Base-by-base conservation (phyloP, 2,329 filamentous ascomycete species). In the Cercospora janseana region DNA sequence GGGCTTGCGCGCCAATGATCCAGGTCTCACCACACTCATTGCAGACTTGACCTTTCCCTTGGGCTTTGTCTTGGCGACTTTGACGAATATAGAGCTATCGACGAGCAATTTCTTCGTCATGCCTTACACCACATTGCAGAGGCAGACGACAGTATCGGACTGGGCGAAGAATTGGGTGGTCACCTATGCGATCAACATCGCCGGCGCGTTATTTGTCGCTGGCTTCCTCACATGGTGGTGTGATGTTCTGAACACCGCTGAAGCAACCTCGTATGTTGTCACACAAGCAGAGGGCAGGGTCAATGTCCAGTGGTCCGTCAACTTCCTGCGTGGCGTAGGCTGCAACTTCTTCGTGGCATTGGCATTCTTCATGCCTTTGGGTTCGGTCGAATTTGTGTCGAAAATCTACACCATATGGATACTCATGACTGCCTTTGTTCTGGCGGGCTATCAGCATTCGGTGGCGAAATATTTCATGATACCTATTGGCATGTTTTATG, bases 401-500 rank as follows among this genome's bases (percentile, higher is more conserved):
- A 64, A 63, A 42, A 49, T 62, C 44, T 58, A 59, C 38, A 47
- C 50, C 23, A 62, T 64, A 24, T 64, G 61, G 61, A 54, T 57
- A 18, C 59, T 58, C 2, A 47, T 63, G 13, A 60, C 55, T 41
- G 47, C 56, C 4, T 63, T 64, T 41, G 61, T 58, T 6, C 71
- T 72, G 1, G 65, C 79, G 0, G 76, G 74, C 0, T 63, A 60
- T 21, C 57, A 64, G 16, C 62, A 64, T 43, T 56, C 46, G 20
- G 58, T 64, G 23, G 62, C 62, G 13, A 64, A 64, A 20, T 64
- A 55, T 31, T 78, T 76, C 29, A 76, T 78, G 48, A 70, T 77
- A 6, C 60, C 62, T 4, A 56, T 64, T 37, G 62, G 59, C 21
- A 64, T 63, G 55, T 59, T 62, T 16, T 61, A 60, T 42, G 62